These are phyloP conservation scores for Artomyces pyxidatus DNA, from an alignment of 768 basidiomycete species.

Conservation along the genomic window DNA sequence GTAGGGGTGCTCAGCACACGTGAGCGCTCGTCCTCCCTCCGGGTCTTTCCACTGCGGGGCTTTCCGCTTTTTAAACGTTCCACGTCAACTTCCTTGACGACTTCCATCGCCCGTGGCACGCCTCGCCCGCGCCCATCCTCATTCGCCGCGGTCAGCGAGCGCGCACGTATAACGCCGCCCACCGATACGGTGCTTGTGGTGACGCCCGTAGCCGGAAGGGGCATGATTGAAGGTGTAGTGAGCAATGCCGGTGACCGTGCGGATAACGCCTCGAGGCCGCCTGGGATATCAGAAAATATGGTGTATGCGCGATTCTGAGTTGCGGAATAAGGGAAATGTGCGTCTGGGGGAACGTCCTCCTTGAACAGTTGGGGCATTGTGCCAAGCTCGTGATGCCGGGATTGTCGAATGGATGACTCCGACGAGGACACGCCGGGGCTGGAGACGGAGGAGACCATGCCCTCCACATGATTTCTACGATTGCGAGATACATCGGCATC, in stretches of 20 bases:
- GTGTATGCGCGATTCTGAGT: neutral
- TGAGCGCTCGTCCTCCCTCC: neutral
- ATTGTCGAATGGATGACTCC: too few species aligned
- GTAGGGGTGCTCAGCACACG: neutral
- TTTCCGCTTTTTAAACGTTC: neutral
- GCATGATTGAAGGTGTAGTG: slow-evolving; percentile 11
- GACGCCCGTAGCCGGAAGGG: slow-evolving; percentile 11
- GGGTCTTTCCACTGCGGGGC: neutral
- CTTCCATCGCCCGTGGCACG: slow-evolving; percentile 12
- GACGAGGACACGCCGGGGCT: neutral
- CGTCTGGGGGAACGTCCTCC: too few species aligned
- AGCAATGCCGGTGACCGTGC: slow-evolving; percentile 11
- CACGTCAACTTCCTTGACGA: neutral
- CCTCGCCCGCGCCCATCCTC: slow-evolving; percentile 12
- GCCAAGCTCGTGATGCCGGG: too few species aligned
- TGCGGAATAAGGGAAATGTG: neutral
- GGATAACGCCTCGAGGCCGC: slow-evolving; percentile 8
- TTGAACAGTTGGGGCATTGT: too few species aligned
- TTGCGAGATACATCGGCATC: too few species aligned
- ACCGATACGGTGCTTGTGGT: slow-evolving; percentile 16
- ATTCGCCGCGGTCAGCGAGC: slow-evolving; percentile 9
- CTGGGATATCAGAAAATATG: neutral
- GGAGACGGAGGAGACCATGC: neutral
- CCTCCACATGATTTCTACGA: too few species aligned
- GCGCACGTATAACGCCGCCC: slow-evolving; percentile 14